Percentiles rank a stretch among this genome's conserved stretches.
phyloP scores from a whole-genome alignment of 805 yeast species.

The Saturnispora zaruensis region DNA sequence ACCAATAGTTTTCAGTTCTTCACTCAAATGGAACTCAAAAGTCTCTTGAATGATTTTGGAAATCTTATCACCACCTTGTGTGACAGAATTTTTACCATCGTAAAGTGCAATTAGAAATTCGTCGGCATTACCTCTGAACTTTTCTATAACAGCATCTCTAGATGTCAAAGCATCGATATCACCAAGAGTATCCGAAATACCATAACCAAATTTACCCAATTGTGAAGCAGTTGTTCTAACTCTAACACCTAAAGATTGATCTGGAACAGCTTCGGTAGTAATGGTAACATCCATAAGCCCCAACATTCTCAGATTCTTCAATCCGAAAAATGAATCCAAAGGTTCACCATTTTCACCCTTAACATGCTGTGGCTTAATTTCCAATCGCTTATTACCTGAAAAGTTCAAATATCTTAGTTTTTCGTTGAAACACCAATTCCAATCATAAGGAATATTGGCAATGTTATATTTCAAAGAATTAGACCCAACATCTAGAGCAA shows the following conservation, averaged over 20 bases:
- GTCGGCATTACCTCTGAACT: conserved; percentile 76
- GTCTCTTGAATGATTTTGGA: conserved; percentile 66
- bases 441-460: conserved; percentile 90
- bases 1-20: conserved; percentile 44
- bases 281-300: conserved; percentile 95
- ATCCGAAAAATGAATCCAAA: conserved; percentile 53
- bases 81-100: conserved; percentile 68
- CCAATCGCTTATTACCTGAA: conserved; percentile 87
- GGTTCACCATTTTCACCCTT: conserved; percentile 46
- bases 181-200: conserved; percentile 86
- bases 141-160: conserved; percentile 80
- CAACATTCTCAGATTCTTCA: conserved; percentile 61
- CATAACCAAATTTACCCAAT: conserved; percentile 68
- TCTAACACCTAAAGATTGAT: conserved; percentile 73
- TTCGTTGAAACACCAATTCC: conserved; percentile 92
- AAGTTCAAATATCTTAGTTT: conserved; percentile 73
- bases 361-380: conserved; percentile 61
- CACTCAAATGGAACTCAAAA: conserved; percentile 58
- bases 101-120: conserved; percentile 75
- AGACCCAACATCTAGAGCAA: conserved; percentile 81
- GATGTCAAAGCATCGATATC: conserved; percentile 53
- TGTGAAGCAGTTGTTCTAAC: conserved; percentile 85
- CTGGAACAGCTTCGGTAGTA: conserved; percentile 83
- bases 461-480: conserved; percentile 86
- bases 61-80: conserved; percentile 51